These are phyloP conservation scores for Coemansia sp. DNA, from an alignment of 192 early-diverging fungal genomes.

Conservation along the genomic window DNA sequence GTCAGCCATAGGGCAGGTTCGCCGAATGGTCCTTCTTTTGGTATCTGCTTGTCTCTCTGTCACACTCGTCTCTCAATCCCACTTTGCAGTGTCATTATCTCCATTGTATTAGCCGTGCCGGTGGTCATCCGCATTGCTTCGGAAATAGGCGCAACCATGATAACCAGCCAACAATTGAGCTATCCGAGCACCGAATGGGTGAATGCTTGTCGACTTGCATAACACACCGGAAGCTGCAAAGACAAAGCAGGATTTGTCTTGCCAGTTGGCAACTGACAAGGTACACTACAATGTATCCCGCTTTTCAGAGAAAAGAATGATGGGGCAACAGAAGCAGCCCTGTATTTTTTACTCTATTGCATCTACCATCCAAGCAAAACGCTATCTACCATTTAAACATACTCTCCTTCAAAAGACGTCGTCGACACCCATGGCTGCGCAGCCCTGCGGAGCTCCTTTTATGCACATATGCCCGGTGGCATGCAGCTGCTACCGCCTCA, in stretches of 20 bases:
- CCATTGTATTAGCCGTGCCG: conserved; percentile 1
- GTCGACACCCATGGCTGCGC: not conserved
- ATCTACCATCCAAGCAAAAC: not conserved
- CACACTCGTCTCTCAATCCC: conserved; percentile 4
- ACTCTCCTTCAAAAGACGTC: too few relatives aligned
- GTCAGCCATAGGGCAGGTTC: conserved; percentile 7
- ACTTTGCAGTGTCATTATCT: conserved; percentile 6
- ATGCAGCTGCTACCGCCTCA: conserved; percentile 6
- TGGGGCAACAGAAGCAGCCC: not conserved
- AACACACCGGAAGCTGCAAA: not conserved
- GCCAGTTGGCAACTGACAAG: conserved; percentile 9
- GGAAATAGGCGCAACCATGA: conserved; percentile 3
- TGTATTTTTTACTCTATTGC: not conserved
- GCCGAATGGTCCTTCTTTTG: conserved; percentile 7
- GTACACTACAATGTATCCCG: conserved; percentile 7
- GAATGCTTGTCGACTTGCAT: not conserved
- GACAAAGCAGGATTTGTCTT: not conserved
- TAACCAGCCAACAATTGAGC: conserved; percentile 7
- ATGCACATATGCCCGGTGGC: conserved; percentile 3
- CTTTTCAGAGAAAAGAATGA: not conserved
- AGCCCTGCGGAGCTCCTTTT: not conserved
- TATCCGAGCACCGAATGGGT: conserved; percentile 9
- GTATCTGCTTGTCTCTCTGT: conserved; percentile 6
- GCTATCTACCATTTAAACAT: not conserved
- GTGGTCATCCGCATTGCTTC: not conserved